A percentile compares a stretch with the other conserved stretches of the same genome.
phyloP scores from a whole-genome alignment of 1,284 basidiomycete species.

The Apiotrichum sp. region DNA sequence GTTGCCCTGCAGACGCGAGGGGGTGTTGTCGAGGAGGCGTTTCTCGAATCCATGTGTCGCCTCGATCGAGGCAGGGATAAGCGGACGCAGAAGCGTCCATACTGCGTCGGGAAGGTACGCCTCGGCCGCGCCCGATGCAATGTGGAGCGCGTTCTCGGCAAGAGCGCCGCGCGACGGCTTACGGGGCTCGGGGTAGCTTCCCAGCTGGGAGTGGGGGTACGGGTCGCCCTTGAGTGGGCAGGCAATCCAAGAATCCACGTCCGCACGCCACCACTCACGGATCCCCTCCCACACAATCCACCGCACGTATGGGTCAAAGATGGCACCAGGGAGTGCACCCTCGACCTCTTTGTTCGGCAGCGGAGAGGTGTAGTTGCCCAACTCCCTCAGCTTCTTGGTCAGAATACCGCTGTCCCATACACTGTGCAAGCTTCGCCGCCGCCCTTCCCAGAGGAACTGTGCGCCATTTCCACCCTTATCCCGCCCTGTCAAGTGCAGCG shows the following conservation, averaged over 20 bases:
- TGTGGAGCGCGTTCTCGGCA: neutral
- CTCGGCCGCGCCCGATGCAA: neutral
- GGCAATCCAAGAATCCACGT: conserved; percentile 57
- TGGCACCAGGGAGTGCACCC: conserved; percentile 63
- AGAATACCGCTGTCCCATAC: conserved; percentile 80
- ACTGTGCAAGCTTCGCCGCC: conserved; percentile 63
- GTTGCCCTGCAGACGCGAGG: neutral
- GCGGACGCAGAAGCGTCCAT: conserved; percentile 1
- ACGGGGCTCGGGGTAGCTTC: neutral
- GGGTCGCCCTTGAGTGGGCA: conserved; percentile 55
- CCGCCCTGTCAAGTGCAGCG: conserved; percentile 78
- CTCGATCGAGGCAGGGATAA: conserved; percentile 14
- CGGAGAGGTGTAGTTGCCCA: conserved; percentile 67
- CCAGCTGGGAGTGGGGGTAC: conserved; percentile 36
- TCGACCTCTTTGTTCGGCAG: conserved; percentile 63
- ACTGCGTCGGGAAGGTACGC: conserved; percentile 1
- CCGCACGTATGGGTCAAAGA: conserved; percentile 82
- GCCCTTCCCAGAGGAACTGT: conserved; percentile 63
- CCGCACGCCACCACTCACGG: conserved; percentile 57
- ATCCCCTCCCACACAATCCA: conserved; percentile 80
- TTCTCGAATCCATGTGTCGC: conserved; percentile 2
- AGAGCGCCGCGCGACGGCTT: neutral
- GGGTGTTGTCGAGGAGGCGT: conserved; percentile 6
- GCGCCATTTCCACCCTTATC: conserved; percentile 75
- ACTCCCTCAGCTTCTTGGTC: conserved; percentile 67